Evolutionary conservation across 768 basidiomycete genomes (phyloP).

Genomic region (Boletus eberwhitei): DNA sequence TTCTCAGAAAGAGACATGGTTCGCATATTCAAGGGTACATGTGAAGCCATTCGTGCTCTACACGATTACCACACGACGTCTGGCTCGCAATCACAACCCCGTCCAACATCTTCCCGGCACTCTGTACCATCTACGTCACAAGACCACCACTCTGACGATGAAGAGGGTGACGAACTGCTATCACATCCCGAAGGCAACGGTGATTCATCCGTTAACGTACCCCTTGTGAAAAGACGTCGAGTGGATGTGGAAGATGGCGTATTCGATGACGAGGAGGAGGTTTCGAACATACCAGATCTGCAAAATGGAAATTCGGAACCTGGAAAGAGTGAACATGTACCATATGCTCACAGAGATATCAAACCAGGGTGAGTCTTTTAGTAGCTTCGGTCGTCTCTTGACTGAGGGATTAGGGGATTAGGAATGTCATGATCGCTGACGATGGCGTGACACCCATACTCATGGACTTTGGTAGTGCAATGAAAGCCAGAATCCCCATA

Average conservation of each 20-base stretch:
- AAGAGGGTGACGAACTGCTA: conserved; percentile 67
- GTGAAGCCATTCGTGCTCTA: conserved; percentile 92
- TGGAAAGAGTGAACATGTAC: conserved; percentile 57
- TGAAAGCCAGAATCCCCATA: conserved; percentile 80
- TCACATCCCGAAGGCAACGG: conserved; percentile 73
- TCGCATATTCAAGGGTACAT: conserved; percentile 89
- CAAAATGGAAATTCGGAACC: conserved; percentile 35
- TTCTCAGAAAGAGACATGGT: conserved; percentile 90
- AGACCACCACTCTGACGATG: conserved; percentile 43
- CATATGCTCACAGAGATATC: conserved; percentile 95
- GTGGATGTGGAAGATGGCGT: conserved; percentile 55
- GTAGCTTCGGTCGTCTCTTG: neutral
- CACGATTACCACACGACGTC: conserved; percentile 72
- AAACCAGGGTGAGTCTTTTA: conserved; percentile 78
- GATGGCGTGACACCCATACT: conserved; percentile 81
- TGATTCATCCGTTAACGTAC: conserved; percentile 43
- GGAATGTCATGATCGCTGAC: conserved; percentile 96
- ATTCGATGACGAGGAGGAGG: conserved; percentile 72
- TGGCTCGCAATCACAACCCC: conserved; percentile 21
- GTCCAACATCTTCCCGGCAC: conserved; percentile 15
- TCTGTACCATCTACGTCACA: conserved; percentile 23
- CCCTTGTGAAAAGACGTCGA: conserved; percentile 55
- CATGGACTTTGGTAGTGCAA: conserved; percentile 96
- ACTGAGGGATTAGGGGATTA: conserved; percentile 29
- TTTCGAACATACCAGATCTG: conserved; percentile 40